Evolutionary conservation across 495 filamentous ascomycete species (phyloP).

Genomic region (Geopyxis carbonaria): DNA sequence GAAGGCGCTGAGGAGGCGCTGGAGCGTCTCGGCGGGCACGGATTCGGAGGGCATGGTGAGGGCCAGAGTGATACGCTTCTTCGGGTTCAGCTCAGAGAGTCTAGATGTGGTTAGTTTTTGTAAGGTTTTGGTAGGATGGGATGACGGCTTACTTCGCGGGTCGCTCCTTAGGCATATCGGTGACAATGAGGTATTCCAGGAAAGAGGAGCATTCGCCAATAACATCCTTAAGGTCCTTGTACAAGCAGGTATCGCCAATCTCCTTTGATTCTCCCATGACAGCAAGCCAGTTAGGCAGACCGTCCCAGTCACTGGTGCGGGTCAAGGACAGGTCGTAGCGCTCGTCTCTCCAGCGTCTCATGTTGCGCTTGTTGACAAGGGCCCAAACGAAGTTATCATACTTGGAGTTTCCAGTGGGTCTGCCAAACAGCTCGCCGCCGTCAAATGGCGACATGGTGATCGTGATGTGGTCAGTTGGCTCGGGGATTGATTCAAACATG

Average conservation of each 20-base stretch:
- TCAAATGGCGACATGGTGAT: constrained; percentile 74
- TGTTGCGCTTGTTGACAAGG: constrained; percentile 82
- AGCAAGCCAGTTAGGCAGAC: constrained; percentile 79
- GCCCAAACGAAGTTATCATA: constrained; percentile 92
- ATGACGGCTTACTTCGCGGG: constrained; percentile 57
- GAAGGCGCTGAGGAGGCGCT: constrained; percentile 67
- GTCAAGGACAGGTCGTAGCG: constrained; percentile 91
- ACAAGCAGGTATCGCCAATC: constrained; percentile 74
- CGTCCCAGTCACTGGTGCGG: constrained; percentile 72
- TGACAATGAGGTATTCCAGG: constrained; percentile 76
- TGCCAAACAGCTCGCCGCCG: constrained; percentile 61
- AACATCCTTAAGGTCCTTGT: constrained; percentile 65
- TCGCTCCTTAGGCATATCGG: constrained; percentile 81
- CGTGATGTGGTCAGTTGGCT: constrained; percentile 53
- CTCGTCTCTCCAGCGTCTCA: constrained; percentile 78
- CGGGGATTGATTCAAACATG: constrained; percentile 57
- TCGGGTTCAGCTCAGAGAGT: constrained; percentile 65
- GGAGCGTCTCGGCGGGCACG: constrained; percentile 47
- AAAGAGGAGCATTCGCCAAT: constrained; percentile 52
- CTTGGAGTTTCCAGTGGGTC: constrained; percentile 43
- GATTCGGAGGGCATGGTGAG: constrained; percentile 50
- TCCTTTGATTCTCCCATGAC: constrained; percentile 95
- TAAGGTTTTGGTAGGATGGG: not conserved
- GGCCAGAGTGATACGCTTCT: constrained; percentile 71
- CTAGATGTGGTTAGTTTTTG: constrained; percentile 32